A percentile compares a stretch with the other conserved stretches of the same genome.
Evolutionary conservation across 352 stramenopile species (phyloP).

Genomic region (Labyrinthula sp.): DNA sequence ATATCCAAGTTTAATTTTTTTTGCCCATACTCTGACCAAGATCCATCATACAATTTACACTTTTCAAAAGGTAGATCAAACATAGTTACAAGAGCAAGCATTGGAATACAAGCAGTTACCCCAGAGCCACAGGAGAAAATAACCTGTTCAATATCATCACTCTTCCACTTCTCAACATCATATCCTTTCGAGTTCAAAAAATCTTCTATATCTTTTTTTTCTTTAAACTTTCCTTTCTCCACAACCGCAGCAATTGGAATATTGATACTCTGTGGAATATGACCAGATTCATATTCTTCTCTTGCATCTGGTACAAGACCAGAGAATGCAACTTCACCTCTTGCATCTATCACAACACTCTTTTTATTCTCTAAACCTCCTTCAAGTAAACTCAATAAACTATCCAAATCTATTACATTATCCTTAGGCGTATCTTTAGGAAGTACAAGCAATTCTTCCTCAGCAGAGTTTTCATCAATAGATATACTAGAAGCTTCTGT

Average conservation of each 20-base stretch:
- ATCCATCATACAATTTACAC: conserved; percentile 59
- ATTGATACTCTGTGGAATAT: conserved; percentile 24
- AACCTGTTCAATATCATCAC: conserved; percentile 21
- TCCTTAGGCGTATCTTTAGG: too few species aligned
- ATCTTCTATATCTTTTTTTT: not conserved
- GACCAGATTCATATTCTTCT: conserved; percentile 36
- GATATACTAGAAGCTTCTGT: conserved; percentile 27
- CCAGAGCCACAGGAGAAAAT: conserved; percentile 39
- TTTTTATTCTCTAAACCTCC: too few species aligned
- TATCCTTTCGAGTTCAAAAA: not conserved
- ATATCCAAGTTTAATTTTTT: too few species aligned
- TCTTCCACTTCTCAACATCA: conserved; percentile 25
- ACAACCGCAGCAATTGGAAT: not conserved
- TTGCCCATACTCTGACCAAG: too few species aligned
- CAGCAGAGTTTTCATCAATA: conserved; percentile 49
- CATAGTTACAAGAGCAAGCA: conserved; percentile 45
- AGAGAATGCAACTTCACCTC: too few species aligned
- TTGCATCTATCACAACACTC: too few species aligned
- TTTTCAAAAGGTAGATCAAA: conserved; percentile 35
- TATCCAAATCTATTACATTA: too few species aligned
- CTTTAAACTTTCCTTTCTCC: not conserved
- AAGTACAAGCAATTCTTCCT: conserved; percentile 37
- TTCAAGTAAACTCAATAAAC: too few species aligned
- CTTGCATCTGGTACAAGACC: conserved; percentile 50
- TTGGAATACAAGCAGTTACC: conserved; percentile 41